Conservation (phyloP, 2,329 filamentous ascomycete genomes). For the Sarocladiaceae sp. region DNA sequence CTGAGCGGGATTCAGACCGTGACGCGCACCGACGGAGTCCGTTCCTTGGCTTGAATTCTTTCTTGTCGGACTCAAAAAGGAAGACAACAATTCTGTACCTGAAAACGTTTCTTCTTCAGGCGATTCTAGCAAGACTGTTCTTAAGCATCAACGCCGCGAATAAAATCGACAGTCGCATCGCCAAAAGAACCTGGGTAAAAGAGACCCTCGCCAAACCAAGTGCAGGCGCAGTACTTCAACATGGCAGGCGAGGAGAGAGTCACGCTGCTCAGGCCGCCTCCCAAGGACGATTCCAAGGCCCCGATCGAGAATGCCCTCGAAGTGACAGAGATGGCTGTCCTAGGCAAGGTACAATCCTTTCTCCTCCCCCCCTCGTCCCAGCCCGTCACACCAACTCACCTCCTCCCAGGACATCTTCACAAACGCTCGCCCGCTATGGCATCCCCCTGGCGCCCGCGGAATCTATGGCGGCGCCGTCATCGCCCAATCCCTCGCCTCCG, state of each 20-base stretch:
- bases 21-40: not conserved
- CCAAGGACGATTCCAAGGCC: constrained; percentile 64
- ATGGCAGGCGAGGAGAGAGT: constrained; percentile 22
- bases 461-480: constrained; percentile 93
- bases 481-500: constrained; percentile 82
- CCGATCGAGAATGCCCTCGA: constrained; percentile 87
- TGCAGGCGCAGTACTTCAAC: not conserved
- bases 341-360: constrained; percentile 59
- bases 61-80: not conserved
- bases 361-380: not conserved
- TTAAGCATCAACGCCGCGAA: too few relatives aligned
- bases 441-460: constrained; percentile 82
- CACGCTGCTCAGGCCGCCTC: constrained; percentile 61
- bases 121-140: too few relatives aligned
- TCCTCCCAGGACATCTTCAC: constrained; percentile 77
- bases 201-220: not conserved
- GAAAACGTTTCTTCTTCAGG: too few relatives aligned
- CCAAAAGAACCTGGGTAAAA: too few relatives aligned
- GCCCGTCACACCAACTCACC: not conserved
- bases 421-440: constrained; percentile 87
- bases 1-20: constrained; percentile 1
- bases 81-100: too few relatives aligned
- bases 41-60: not conserved
- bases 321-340: constrained; percentile 69
- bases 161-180: too few relatives aligned